These are phyloP conservation scores for Fennellomyces sp. DNA, from an alignment of 371 early-diverging fungal species.

Conservation along the genomic window DNA sequence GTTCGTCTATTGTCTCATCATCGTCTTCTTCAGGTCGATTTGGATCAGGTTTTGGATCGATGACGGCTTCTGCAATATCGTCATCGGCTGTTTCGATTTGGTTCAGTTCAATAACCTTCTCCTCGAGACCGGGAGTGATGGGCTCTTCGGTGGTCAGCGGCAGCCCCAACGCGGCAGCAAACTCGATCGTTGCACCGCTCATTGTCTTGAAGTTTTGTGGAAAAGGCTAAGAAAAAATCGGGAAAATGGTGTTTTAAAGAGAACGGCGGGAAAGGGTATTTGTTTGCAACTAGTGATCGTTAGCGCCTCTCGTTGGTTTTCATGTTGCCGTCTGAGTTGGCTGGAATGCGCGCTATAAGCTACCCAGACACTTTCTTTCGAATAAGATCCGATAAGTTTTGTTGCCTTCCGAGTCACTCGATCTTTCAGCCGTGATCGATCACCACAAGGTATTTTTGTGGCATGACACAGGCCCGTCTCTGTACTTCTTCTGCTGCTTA, in stretches of 20 bases:
- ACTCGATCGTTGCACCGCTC: not conserved
- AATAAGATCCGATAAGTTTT: no score
- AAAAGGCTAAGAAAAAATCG: not conserved
- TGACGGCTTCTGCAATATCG: constrained; percentile 5
- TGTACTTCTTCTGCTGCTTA: no score
- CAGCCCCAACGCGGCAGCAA: not conserved
- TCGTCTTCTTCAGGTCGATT: constrained; percentile 9
- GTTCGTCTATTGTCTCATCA: not conserved
- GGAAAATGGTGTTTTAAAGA: not conserved
- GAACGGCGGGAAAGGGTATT: no score
- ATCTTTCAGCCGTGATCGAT: no score
- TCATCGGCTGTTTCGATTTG: not conserved
- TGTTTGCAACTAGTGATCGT: no score
- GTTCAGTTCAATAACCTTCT: constrained; percentile 2
- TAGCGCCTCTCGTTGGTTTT: no score
- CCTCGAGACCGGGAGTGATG: not conserved
- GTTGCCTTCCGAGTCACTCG: no score
- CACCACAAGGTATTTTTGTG: no score
- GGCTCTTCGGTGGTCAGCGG: constrained; percentile 1
- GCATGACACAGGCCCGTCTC: no score
- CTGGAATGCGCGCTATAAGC: no score
- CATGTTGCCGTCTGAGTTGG: no score
- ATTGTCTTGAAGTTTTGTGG: not conserved
- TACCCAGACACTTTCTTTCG: no score
- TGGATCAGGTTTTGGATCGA: constrained; percentile 13